These are phyloP conservation scores for Monosporascus sp. DNA, from an alignment of 2,329 filamentous ascomycete species.

Conservation along the genomic window DNA sequence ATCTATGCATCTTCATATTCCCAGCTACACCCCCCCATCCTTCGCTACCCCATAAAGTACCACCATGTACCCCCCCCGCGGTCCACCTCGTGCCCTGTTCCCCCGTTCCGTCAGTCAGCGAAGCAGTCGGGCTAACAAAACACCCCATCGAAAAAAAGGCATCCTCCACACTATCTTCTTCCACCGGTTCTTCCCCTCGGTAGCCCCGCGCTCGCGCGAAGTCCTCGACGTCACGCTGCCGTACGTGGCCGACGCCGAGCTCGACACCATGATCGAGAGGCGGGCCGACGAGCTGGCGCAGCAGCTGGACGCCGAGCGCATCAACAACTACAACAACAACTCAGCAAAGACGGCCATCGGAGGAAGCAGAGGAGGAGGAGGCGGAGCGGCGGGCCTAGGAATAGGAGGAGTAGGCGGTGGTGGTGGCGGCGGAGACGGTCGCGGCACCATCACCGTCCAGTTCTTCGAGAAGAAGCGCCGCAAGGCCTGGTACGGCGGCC, in stretches of 20 bases:
- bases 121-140: slow-evolving; percentile 9
- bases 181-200: slow-evolving; percentile 90
- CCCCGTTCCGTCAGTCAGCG: neutral
- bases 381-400: neutral
- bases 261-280: slow-evolving; percentile 90
- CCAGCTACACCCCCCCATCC: no score
- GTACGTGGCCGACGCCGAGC: slow-evolving; percentile 81
- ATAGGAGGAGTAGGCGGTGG: neutral
- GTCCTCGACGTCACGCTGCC: slow-evolving; percentile 87
- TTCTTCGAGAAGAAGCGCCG: slow-evolving; percentile 91
- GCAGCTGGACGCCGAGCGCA: slow-evolving; percentile 61
- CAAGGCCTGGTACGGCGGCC: slow-evolving; percentile 61
- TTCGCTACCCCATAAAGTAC: neutral
- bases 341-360: no score
- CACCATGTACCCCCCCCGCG: neutral
- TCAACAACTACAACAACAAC: neutral
- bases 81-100: neutral
- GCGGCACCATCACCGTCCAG: slow-evolving; percentile 78
- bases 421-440: slow-evolving; percentile 45
- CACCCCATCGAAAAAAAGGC: slow-evolving; percentile 44
- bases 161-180: slow-evolving; percentile 98
- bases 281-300: slow-evolving; percentile 74
- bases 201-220: slow-evolving; percentile 77
- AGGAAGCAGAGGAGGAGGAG: neutral
- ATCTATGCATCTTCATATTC: neutral